Evolutionary conservation across 306 rosid species (phyloP), one percentile per base, ranked within the genome.

Genomic region (Amphicarpaea edgeworthii): DNA sequence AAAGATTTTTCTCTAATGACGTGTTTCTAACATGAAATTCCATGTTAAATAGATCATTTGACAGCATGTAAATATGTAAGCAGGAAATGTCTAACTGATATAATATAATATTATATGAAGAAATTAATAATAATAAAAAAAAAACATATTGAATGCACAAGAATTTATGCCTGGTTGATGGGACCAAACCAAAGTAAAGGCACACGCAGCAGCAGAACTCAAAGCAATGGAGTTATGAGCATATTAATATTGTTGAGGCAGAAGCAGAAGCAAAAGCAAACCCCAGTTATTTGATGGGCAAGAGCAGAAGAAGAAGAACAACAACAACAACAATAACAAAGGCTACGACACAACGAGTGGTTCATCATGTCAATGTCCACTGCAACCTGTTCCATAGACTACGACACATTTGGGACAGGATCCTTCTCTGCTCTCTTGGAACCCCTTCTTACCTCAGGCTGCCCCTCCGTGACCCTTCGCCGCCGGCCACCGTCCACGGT

Each of bases 361-460:
- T 83, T 72, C 90, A 77, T 69, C 91, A 76, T 24, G 79, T 88
- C 28, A 75, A 82, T 2, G 69, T 95, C 45, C 82, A 87, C 53
- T 90, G 87, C 90, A 79, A 76, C 5, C 53, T 92, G 15, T 8
- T 90, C 2, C 85, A 83, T 17, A 83, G 87, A 62, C 85, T 90
- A 0, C 81, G 86, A 9, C 79, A 86, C 88, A 61, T 95, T 14
- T 92, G 97, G 97, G 87, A 95, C 1, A 86, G 87, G 12, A 30
- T 95, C 59, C 82, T 90, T 14, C 85, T 87, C 63, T 92, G 98
- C 72, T 92, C 96, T 2, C 24, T 83, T 0, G 90, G 90, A 20
- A 83, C 51, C 19, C 68, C 80, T 3, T 2, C 70, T 40, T 95
- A 95, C 83, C 82, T 83, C 67, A 77, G 91, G 34, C 76, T 95